These are phyloP conservation scores for Pycnococcus provasolii DNA, from an alignment of 139 green algal genomes.

Conservation along the genomic window DNA sequence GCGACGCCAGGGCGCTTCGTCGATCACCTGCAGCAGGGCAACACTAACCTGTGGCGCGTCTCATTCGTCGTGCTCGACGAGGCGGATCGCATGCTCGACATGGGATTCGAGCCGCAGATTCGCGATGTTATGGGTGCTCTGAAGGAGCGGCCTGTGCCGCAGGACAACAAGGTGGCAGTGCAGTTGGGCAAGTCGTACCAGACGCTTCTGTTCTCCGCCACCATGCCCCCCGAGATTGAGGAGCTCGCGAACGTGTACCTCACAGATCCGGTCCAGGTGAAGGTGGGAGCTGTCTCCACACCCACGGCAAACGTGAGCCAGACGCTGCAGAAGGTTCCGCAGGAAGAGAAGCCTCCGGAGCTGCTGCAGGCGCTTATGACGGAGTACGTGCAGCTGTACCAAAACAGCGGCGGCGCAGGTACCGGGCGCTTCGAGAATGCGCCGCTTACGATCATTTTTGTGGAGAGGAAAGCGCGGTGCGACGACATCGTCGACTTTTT, in stretches of 20 bases:
- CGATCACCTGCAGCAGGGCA: slow-evolving; percentile 46
- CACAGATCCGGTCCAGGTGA: slow-evolving; percentile 44
- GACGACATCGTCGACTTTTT: slow-evolving; percentile 67
- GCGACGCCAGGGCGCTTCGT: slow-evolving; percentile 47
- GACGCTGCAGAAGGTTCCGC: slow-evolving; percentile 51
- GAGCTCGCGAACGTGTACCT: slow-evolving; percentile 55
- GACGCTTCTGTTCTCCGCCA: slow-evolving; percentile 85
- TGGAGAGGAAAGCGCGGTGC: slow-evolving; percentile 65
- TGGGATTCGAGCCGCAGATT: slow-evolving; percentile 92
- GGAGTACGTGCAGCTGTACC: slow-evolving; percentile 34
- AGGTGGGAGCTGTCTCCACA: slow-evolving; percentile 53
- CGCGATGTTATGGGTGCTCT: slow-evolving; percentile 55
- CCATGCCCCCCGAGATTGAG: slow-evolving; percentile 82
- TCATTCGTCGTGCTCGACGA: slow-evolving; percentile 45
- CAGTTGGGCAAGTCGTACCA: slow-evolving; percentile 59
- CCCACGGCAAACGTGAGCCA: slow-evolving; percentile 70
- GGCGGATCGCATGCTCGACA: slow-evolving; percentile 89
- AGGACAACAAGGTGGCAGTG: slow-evolving; percentile 24
- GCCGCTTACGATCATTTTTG: slow-evolving; percentile 77
- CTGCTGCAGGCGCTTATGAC: slow-evolving; percentile 49
- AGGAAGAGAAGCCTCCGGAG: slow-evolving; percentile 52
- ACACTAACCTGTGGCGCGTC: slow-evolving; percentile 34
- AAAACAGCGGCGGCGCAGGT: slow-evolving; percentile 12
- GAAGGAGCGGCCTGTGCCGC: neutral
- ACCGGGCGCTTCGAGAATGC: slow-evolving; percentile 27